phyloP scores from a whole-genome alignment of 2,329 filamentous ascomycete genomes.

The Trichoderma lentiforme region DNA sequence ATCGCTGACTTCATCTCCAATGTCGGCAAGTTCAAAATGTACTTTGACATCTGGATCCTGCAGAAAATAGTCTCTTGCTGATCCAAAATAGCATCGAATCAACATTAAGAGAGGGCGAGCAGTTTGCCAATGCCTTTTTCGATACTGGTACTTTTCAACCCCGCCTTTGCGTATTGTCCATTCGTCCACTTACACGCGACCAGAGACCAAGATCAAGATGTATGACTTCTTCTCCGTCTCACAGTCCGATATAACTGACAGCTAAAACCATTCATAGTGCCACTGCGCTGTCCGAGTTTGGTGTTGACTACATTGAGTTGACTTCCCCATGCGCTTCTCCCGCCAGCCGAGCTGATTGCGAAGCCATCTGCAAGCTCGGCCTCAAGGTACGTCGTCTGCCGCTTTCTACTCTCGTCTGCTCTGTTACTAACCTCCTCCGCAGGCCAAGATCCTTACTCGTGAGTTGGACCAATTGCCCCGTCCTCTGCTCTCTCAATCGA shows the following conservation, averaged over 20 bases:
- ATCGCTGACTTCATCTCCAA: not conserved
- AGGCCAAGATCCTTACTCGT: constrained; percentile 34
- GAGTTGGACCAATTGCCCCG: not conserved
- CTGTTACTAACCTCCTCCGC: not conserved
- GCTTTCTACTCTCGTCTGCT: not conserved
- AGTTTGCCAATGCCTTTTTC: constrained; percentile 62
- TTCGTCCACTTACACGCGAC: not conserved
- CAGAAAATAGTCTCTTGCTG: not conserved
- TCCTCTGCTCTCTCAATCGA: not conserved
- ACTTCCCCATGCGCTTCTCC: constrained; percentile 77
- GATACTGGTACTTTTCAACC: constrained; percentile 48
- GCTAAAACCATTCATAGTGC: constrained; percentile 18
- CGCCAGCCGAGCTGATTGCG: constrained; percentile 80
- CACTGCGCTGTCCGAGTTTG: constrained; percentile 53
- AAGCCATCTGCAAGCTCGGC: constrained; percentile 90
- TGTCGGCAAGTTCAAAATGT: not conserved
- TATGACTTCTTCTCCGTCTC: not conserved
- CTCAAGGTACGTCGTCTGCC: constrained; percentile 49
- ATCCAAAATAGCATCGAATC: not conserved
- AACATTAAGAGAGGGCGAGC: constrained; percentile 29
- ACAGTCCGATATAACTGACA: no score
- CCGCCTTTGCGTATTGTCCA: not conserved
- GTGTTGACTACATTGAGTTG: constrained; percentile 55
- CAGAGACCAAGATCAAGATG: constrained; percentile 28
- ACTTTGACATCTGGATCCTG: not conserved